Evolutionary conservation across 352 stramenopile genomes (phyloP).

Genomic region (Globisporangium emineosum): DNA sequence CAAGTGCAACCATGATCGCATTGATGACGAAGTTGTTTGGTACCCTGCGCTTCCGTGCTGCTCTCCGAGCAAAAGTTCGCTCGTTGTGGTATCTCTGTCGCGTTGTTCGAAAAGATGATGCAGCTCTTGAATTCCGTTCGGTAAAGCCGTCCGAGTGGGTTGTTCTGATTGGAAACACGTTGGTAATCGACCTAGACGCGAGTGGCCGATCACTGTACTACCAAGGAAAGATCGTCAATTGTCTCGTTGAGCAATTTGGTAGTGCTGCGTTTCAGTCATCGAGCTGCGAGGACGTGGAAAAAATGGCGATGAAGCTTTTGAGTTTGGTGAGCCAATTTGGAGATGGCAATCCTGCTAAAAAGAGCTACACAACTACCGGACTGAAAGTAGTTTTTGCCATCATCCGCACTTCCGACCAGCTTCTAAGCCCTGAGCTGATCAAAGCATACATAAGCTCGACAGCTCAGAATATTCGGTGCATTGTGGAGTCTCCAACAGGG

Average conservation of each 20-base stretch:
- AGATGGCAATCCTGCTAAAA: neutral
- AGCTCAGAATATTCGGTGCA: neutral
- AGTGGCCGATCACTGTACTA: neutral
- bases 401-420: neutral
- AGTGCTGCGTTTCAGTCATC: neutral
- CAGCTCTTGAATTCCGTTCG: neutral
- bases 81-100: slow-evolving; percentile 7
- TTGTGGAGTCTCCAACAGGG: neutral
- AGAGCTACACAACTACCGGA: neutral
- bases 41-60: neutral
- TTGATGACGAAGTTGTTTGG: neutral
- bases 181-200: neutral
- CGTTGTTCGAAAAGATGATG: neutral
- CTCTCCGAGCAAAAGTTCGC: neutral
- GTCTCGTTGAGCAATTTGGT: neutral
- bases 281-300: neutral
- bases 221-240: neutral
- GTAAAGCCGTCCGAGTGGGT: neutral
- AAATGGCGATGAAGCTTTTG: neutral
- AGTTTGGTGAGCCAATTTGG: neutral
- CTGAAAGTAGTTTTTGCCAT: neutral
- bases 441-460: neutral
- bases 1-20: neutral
- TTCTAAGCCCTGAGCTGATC: neutral
- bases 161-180: neutral